A percentile compares a stretch with the other conserved stretches of the same genome.
Evolutionary conservation across 768 basidiomycete genomes (phyloP).

Genomic region (Trametes cubensis): DNA sequence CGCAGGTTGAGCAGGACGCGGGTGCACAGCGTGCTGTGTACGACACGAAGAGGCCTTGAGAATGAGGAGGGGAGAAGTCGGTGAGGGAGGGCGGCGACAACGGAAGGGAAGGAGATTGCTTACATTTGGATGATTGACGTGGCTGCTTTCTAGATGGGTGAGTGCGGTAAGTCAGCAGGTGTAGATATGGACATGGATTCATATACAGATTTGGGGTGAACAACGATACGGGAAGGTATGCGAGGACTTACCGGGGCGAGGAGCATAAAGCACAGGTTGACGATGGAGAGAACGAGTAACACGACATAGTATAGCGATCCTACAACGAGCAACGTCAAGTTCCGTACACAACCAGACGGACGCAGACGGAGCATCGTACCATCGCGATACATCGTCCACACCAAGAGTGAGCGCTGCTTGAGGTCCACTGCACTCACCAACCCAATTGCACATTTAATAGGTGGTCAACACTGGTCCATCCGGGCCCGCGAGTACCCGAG

Average conservation of each 20-base stretch:
- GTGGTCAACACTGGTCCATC: too few relatives aligned
- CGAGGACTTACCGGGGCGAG: constrained; percentile 9
- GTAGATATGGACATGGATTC: too few relatives aligned
- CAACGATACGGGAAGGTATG: too few relatives aligned
- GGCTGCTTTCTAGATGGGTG: background rate
- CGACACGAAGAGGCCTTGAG: constrained; percentile 2
- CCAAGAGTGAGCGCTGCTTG: background rate
- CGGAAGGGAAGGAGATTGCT: too few relatives aligned
- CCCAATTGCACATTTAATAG: too few relatives aligned
- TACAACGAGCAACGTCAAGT: background rate
- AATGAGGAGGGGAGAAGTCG: too few relatives aligned
- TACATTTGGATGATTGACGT: constrained; percentile 2
- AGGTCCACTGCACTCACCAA: too few relatives aligned
- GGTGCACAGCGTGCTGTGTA: constrained; percentile 7
- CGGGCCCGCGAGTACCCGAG: too few relatives aligned
- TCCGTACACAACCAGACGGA: too few relatives aligned
- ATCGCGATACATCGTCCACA: constrained; percentile 17
- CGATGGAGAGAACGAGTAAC: constrained; percentile 4
- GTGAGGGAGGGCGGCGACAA: too few relatives aligned
- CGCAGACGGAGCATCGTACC: background rate
- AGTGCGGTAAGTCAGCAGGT: background rate
- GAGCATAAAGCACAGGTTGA: constrained; percentile 11
- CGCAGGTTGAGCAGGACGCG: constrained; percentile 13
- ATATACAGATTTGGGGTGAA: too few relatives aligned
- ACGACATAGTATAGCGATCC: constrained; percentile 14